Evolutionary conservation across 2,329 filamentous ascomycete species (phyloP), one percentile per base, ranked within the genome.

Genomic region (Ustulina deusta): DNA sequence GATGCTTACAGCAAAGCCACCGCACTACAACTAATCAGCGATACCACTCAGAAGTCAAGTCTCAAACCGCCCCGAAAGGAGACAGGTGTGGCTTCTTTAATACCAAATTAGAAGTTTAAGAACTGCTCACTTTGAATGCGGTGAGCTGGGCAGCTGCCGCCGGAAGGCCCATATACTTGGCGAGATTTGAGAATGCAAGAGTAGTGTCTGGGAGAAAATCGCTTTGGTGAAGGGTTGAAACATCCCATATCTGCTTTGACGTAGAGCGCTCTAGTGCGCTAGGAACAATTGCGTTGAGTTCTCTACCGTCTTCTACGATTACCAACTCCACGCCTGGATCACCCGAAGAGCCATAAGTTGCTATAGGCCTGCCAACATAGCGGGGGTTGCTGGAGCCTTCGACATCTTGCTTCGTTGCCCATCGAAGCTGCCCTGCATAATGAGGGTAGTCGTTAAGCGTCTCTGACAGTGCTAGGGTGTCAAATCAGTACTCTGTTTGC

Each of bases 321-420:
- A 79, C 67, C 40, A 82, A 79, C 38, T 80, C 81, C 3, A 84
- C 79, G 0, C 83, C 83, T 2, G 80, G 80, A 69, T 85, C 84
- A 9, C 71, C 61, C 0, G 72, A 20, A 2, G 75, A 72, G 42
- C 81, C 80, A 67, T 80, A 82, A 6, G 72, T 75, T 20, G 80
- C 65, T n/a, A 79, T 66, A 4, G 79, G 77, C 65, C 81, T 76
- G 42, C 78, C 79, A 67, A 79, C 13, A 69, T 76, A 54, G 42
- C 63, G 61, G 2, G 70, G 65, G 25, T 74, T 74, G 29, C 60
- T 34, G 29, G 69, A 63, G 27, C 52, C 63, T 61, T 69, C 54
- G 34, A 71, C 63, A 32, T 75, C 65, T 66, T 73, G 57, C 64
- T 72, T 60, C 6, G 78, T 70, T 48, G 79, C 77, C 78, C 79